These are phyloP conservation scores for Podospora comata DNA, from an alignment of 495 filamentous ascomycete genomes.

Conservation along the genomic window DNA sequence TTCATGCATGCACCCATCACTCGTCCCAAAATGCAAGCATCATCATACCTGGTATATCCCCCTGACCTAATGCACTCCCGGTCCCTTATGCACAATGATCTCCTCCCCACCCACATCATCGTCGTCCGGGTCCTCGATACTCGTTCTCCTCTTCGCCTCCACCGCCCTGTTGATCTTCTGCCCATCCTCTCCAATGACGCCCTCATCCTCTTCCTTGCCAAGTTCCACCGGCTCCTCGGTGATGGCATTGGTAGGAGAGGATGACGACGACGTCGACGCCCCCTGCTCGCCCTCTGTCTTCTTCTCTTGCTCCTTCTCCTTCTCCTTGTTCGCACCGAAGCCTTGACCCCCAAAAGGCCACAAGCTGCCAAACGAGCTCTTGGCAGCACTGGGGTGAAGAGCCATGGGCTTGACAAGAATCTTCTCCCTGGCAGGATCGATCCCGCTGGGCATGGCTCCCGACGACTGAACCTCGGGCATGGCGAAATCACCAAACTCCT, in stretches of 20 bases:
- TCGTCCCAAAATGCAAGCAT: slow-evolving; percentile 1
- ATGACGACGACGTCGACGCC: background rate
- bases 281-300: background rate
- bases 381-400: slow-evolving; percentile 39
- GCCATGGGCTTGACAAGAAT: slow-evolving; percentile 46
- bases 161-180: slow-evolving; percentile 47
- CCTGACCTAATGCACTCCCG: slow-evolving; percentile 18
- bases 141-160: slow-evolving; percentile 52
- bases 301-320: slow-evolving; percentile 26
- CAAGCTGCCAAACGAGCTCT: slow-evolving; percentile 43
- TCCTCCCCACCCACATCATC: slow-evolving; percentile 37
- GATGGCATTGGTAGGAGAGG: slow-evolving; percentile 8
- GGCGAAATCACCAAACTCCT: slow-evolving; percentile 53
- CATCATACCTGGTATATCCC: background rate
- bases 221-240: slow-evolving; percentile 34
- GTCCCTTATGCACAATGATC: slow-evolving; percentile 19
- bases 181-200: slow-evolving; percentile 38
- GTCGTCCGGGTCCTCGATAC: slow-evolving; percentile 57
- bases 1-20: background rate
- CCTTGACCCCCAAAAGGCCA: slow-evolving; percentile 44
- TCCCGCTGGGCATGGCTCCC: slow-evolving; percentile 32
- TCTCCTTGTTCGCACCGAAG: slow-evolving; percentile 32
- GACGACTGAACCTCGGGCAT: slow-evolving; percentile 44
- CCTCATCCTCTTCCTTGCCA: slow-evolving; percentile 27
- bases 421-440: slow-evolving; percentile 34